Conservation (phyloP, 2,329 filamentous ascomycete species). For the Neofusicoccum laricinum region DNA sequence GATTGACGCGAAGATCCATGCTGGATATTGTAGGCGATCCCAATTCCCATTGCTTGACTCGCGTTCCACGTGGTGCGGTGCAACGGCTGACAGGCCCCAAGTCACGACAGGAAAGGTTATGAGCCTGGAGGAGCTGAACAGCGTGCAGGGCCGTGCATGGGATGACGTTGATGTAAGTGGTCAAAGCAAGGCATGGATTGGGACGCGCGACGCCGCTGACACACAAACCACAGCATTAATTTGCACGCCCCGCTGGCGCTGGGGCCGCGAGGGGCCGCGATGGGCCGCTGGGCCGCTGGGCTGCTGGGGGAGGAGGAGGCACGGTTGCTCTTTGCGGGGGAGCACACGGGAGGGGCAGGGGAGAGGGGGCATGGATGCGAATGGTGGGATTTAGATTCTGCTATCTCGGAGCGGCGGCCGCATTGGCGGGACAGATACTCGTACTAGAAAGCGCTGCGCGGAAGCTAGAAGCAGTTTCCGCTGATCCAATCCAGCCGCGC, state of each 20-base stretch:
- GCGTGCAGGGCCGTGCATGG: conserved; percentile 88
- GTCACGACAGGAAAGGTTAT: conserved; percentile 86
- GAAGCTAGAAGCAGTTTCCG: neutral
- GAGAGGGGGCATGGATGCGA: neutral
- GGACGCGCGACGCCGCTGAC: conserved; percentile 9
- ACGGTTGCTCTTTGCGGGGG: conserved; percentile 12
- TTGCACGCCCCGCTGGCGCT: conserved; percentile 2
- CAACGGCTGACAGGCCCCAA: conserved; percentile 24
- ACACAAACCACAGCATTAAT: conserved; percentile 16
- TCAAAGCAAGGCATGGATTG: conserved; percentile 4
- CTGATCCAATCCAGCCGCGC: conserved; percentile 1
- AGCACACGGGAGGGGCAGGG: conserved; percentile 1
- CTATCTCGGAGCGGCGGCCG: conserved; percentile 7
- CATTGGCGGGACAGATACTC: neutral
- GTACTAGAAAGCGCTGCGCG: neutral
- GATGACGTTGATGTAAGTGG: conserved; percentile 61
- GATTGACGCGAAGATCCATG: conserved; percentile 97
- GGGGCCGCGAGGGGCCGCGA: conserved; percentile 7
- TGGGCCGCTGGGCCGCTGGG: conserved; percentile 7
- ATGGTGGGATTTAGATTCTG: conserved; percentile 7
- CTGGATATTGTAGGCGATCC: conserved; percentile 65
- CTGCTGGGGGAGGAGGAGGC: conserved; percentile 7
- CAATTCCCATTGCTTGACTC: conserved; percentile 13
- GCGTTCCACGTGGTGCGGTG: conserved; percentile 15
- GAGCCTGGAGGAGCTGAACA: conserved; percentile 79